Base-by-base conservation (phyloP, 768 basidiomycete species). In the Lentinula sp. region DNA sequence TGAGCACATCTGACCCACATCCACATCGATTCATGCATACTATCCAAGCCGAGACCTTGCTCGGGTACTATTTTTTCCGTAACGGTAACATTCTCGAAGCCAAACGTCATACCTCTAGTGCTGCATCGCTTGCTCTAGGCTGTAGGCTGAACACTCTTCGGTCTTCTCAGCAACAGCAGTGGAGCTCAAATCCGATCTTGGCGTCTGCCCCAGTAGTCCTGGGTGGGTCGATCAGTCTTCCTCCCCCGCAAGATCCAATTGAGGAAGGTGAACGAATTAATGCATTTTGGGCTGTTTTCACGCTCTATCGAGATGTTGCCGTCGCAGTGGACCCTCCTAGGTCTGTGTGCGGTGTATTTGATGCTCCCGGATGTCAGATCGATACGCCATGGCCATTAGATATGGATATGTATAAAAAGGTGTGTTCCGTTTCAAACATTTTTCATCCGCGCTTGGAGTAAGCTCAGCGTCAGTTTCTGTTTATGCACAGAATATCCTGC, bases 211-310 rank as follows among this genome's bases (percentile, higher is more conserved):
- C 67, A 71, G 66, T 53, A 23, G 28, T 28, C 28, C 28, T 28
- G 28, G 28, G 28, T 28, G 72, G 76, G 57, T 64, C 66, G 23
- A 65, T 71, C 35, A 77, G 10, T 74, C 84, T 55, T 72, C 81
- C 63, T 69, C 72, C 79, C 66, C 64, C 76, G 46, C 66, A 58
- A 16, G 79, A 82, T 66, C 64, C 71, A 28, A 68, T 83, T n/a
- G 86, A 86, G 62, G 85, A 87, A 67, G 85, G 82, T 18, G 86
- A 88, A 66, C 77, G 85, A 36, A 85, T 88, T 61, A 84, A 83
- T 59, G 83, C 79, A 0, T 88, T 88, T 68, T 88, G 87, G 87
- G 73, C 81, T 0, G 83, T 83, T 6, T 80, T 84, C 63, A 72
- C 76, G 52, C 75, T 87, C 58, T 85, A 87, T 70, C 82, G 85